These are phyloP conservation scores for Lithocarpus polystachyus DNA, from an alignment of 306 rosid genomes.

Conservation along the genomic window DNA sequence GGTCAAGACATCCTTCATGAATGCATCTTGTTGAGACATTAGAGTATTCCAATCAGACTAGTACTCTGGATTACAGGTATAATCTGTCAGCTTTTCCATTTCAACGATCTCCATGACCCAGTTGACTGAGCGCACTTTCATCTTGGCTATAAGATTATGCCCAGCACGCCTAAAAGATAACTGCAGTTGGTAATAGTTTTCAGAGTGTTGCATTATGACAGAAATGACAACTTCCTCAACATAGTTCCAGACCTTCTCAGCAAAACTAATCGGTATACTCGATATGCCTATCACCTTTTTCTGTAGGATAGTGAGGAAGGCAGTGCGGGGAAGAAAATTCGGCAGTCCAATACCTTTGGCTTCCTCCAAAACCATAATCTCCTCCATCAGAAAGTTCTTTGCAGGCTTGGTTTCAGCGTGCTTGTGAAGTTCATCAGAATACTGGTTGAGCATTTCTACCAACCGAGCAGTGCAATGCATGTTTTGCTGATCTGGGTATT, in stretches of 20 bases:
- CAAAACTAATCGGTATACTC: slow-evolving; percentile 22
- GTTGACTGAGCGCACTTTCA: slow-evolving; percentile 19
- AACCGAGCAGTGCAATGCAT: slow-evolving; percentile 37
- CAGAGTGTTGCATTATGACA: slow-evolving; percentile 25
- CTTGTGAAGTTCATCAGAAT: not conserved
- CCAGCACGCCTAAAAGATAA: slow-evolving; percentile 14
- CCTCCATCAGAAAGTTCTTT: slow-evolving; percentile 10
- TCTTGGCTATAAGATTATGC: slow-evolving; percentile 14
- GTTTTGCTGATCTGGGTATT: slow-evolving; percentile 1
- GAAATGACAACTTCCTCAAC: slow-evolving; percentile 25
- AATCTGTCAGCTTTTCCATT: slow-evolving; percentile 53
- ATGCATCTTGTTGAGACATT: slow-evolving; percentile 17
- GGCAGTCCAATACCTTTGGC: not conserved
- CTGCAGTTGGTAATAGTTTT: slow-evolving; percentile 42
- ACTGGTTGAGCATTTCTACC: slow-evolving; percentile 23
- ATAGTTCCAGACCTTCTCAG: slow-evolving; percentile 39
- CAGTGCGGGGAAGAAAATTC: slow-evolving; percentile 46
- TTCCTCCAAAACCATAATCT: not conserved
- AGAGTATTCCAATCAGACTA: slow-evolving; percentile 24
- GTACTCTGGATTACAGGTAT: slow-evolving; percentile 44
- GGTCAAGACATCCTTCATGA: not conserved
- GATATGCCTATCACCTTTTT: slow-evolving; percentile 31
- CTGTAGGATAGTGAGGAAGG: slow-evolving; percentile 28
- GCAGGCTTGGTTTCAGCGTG: not conserved
- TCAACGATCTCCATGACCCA: slow-evolving; percentile 36